Percentiles rank a stretch among this genome's conserved stretches.
Conservation (phyloP, 2,329 filamentous ascomycete genomes). For the Fusarium protoensiforme region DNA sequence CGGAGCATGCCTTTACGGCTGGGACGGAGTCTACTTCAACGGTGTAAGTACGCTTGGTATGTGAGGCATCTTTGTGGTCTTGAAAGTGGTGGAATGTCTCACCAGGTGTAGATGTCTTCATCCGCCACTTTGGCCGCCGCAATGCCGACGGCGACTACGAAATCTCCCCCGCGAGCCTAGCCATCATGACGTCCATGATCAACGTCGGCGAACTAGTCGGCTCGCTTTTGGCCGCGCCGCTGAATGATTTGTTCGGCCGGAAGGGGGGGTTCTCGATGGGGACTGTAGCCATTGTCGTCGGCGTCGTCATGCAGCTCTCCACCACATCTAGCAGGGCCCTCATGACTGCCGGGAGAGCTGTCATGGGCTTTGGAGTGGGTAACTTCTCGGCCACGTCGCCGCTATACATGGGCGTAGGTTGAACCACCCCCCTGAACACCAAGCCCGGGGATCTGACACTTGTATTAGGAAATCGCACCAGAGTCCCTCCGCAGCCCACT, state of each 20-base stretch:
- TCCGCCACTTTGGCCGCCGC: constrained; percentile 46
- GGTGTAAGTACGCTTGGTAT: constrained; percentile 47
- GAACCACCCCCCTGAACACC: neutral
- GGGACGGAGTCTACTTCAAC: constrained; percentile 50
- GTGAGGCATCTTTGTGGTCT: neutral
- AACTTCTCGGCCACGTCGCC: constrained; percentile 53
- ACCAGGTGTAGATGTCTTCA: constrained; percentile 41
- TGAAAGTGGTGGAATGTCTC: neutral
- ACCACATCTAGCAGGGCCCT: constrained; percentile 38
- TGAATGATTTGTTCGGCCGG: constrained; percentile 50
- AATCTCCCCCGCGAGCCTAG: constrained; percentile 38
- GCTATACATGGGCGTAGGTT: constrained; percentile 49
- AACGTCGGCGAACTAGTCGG: constrained; percentile 53
- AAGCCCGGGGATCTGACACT: neutral
- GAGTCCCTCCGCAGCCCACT: constrained; percentile 47
- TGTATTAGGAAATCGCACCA: constrained; percentile 44
- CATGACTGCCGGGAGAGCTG: constrained; percentile 39
- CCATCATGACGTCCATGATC: constrained; percentile 52
- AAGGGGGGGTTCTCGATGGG: constrained; percentile 46
- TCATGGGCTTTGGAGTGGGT: constrained; percentile 46
- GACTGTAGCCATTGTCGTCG: constrained; percentile 43
- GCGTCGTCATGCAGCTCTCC: constrained; percentile 38
- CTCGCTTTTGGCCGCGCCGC: constrained; percentile 48
- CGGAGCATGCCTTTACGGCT: constrained; percentile 52
- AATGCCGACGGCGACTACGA: constrained; percentile 43